Percentiles rank a stretch among this genome's conserved stretches.
Evolutionary conservation across 345 rosid genomes (phyloP).

Genomic region (Dimocarpus longan): DNA sequence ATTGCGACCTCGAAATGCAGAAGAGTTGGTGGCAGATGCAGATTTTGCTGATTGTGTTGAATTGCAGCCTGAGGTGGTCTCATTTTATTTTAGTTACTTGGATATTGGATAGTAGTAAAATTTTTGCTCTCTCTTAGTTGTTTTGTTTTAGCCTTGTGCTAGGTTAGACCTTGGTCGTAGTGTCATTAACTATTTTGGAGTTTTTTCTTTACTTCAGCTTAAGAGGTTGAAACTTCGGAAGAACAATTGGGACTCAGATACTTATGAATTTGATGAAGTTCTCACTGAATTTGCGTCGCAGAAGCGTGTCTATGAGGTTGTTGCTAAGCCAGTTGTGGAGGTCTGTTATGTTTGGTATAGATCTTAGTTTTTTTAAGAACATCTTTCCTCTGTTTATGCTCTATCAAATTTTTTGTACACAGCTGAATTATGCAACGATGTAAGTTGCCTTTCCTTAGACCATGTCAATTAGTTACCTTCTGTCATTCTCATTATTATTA

Average conservation of each 20-base stretch:
- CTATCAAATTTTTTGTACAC: not conserved
- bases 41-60: slow-evolving; percentile 99
- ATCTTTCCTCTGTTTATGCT: not conserved
- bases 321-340: slow-evolving; percentile 99
- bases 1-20: slow-evolving; percentile 86
- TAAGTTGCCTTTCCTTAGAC: not conserved
- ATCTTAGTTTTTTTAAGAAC: slow-evolving; percentile 5
- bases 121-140: slow-evolving; percentile 3
- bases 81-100: not conserved
- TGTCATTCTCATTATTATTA: not conserved
- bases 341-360: slow-evolving; percentile 34
- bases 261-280: slow-evolving; percentile 95
- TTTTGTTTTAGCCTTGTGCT: slow-evolving; percentile 1
- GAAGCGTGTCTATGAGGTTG: slow-evolving; percentile 94
- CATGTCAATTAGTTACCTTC: not conserved
- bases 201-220: slow-evolving; percentile 46
- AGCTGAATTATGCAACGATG: not conserved
- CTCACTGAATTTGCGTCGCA: slow-evolving; percentile 96
- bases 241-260: slow-evolving; percentile 97
- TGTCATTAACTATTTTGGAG: slow-evolving; percentile 10
- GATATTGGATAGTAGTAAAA: not conserved
- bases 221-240: slow-evolving; percentile 95
- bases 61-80: slow-evolving; percentile 86
- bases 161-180: slow-evolving; percentile 13
- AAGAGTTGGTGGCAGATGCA: slow-evolving; percentile 88